These are phyloP conservation scores for Diplodia seriata DNA, from an alignment of 2,329 filamentous ascomycete species.

Conservation along the genomic window DNA sequence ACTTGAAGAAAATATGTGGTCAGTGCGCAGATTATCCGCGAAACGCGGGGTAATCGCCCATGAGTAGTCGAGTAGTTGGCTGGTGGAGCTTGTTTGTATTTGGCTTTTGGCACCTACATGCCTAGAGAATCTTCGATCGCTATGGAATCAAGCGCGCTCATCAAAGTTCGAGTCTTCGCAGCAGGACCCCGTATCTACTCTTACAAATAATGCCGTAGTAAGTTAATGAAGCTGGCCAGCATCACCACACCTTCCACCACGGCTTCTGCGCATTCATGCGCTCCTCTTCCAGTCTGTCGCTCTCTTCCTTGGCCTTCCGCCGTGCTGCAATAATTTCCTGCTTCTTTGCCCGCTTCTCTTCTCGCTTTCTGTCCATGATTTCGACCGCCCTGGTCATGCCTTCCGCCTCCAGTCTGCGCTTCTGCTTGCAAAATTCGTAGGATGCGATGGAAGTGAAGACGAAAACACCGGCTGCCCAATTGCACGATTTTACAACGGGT, in stretches of 20 bases:
- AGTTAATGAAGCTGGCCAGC: not conserved
- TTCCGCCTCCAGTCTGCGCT: conserved; percentile 74
- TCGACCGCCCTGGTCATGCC: conserved; percentile 88
- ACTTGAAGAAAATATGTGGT: not conserved
- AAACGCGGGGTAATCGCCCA: not conserved
- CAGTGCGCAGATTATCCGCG: not conserved
- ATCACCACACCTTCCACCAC: conserved; percentile 39
- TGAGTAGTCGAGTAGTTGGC: not conserved
- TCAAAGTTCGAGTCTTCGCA: not conserved
- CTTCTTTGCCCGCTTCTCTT: conserved; percentile 53
- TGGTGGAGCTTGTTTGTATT: not conserved
- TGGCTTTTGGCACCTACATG: not conserved
- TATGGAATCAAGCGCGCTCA: not conserved
- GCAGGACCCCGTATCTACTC: not conserved
- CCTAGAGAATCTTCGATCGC: not conserved
- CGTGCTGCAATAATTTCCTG: conserved; percentile 50
- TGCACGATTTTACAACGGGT: conserved; percentile 71
- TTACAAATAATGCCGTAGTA: conserved; percentile 5
- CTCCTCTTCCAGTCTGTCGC: conserved; percentile 44
- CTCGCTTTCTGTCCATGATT: conserved; percentile 76
- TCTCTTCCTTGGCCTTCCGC: conserved; percentile 52
- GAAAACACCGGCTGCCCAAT: conserved; percentile 86
- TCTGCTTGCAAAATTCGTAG: conserved; percentile 85
- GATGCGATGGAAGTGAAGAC: conserved; percentile 71
- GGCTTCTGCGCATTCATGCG: conserved; percentile 41